Evolutionary conservation across 116 monocot species (phyloP).

Genomic region (Zostera marina): DNA sequence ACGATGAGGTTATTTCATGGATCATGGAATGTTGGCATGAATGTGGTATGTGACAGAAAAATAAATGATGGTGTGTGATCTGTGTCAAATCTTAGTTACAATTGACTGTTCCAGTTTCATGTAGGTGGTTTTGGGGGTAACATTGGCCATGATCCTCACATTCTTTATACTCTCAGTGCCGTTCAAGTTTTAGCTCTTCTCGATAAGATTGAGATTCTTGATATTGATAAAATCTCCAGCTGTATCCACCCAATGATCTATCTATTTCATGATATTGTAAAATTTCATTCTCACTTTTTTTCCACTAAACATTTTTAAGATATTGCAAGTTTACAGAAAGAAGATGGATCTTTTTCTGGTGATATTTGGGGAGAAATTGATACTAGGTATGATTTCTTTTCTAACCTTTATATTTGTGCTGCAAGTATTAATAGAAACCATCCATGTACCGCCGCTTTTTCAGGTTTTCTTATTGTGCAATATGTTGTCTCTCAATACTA

Average conservation of each 20-base stretch:
- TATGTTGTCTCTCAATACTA: slow-evolving; percentile 70
- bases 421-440: not conserved
- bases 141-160: slow-evolving; percentile 82
- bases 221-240: slow-evolving; percentile 52
- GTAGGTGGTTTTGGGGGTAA: slow-evolving; percentile 88
- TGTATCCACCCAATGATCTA: slow-evolving; percentile 65
- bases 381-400: slow-evolving; percentile 42
- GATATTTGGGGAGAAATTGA: slow-evolving; percentile 98
- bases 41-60: slow-evolving; percentile 5
- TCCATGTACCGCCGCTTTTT: not conserved
- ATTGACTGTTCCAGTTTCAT: not conserved
- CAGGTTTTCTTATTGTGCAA: slow-evolving; percentile 89
- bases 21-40: slow-evolving; percentile 61
- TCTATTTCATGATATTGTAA: no score
- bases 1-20: slow-evolving; percentile 61
- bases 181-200: slow-evolving; percentile 82
- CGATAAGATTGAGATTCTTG: slow-evolving; percentile 49
- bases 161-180: slow-evolving; percentile 79
- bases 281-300: not conserved
- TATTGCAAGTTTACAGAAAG: slow-evolving; percentile 70
- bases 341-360: slow-evolving; percentile 93
- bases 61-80: not conserved
- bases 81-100: not conserved
- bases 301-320: slow-evolving; percentile 42
- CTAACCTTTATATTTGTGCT: not conserved